These are phyloP conservation scores for Cladophialophora psammophila DNA, from an alignment of 2,329 filamentous ascomycete genomes.

Conservation along the genomic window DNA sequence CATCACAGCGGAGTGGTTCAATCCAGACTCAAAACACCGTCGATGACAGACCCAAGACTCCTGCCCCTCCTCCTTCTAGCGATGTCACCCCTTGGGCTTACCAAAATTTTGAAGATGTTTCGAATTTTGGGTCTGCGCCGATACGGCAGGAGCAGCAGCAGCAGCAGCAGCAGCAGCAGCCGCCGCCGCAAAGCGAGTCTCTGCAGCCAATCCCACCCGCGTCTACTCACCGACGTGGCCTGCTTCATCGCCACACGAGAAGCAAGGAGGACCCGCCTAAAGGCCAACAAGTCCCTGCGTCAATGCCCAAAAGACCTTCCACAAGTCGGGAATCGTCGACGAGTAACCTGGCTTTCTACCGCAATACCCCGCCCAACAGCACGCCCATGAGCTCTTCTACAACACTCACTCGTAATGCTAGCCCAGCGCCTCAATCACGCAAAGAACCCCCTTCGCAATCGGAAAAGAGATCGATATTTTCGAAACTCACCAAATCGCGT, in stretches of 20 bases:
- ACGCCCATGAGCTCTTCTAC: conserved; percentile 60
- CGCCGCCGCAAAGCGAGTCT: conserved; percentile 59
- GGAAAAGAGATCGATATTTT: conserved; percentile 60
- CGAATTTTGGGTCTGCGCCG: conserved; percentile 40
- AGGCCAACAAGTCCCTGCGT: conserved; percentile 46
- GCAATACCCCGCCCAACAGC: conserved; percentile 61
- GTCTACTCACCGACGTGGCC: conserved; percentile 55
- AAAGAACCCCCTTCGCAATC: conserved; percentile 47
- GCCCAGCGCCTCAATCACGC: conserved; percentile 76
- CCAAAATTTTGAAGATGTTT: conserved; percentile 74
- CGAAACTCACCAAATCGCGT: conserved; percentile 58
- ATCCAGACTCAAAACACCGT: conserved; percentile 70
- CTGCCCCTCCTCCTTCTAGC: conserved; percentile 77
- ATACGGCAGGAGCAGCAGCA: conserved; percentile 55
- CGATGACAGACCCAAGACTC: conserved; percentile 51
- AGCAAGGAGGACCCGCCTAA: conserved; percentile 66
- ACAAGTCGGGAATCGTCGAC: conserved; percentile 78
- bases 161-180: conserved; percentile 11
- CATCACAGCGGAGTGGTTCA: conserved; percentile 77
- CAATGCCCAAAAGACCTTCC: conserved; percentile 71
- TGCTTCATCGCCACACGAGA: conserved; percentile 59
- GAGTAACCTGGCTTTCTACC: conserved; percentile 55
- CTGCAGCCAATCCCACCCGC: conserved; percentile 57
- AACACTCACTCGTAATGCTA: conserved; percentile 72
- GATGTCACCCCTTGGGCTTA: conserved; percentile 98